Evolutionary conservation across 2,329 filamentous ascomycete genomes (phyloP), one percentile per base, ranked within the genome.

Genomic region (Fusarium humuli): DNA sequence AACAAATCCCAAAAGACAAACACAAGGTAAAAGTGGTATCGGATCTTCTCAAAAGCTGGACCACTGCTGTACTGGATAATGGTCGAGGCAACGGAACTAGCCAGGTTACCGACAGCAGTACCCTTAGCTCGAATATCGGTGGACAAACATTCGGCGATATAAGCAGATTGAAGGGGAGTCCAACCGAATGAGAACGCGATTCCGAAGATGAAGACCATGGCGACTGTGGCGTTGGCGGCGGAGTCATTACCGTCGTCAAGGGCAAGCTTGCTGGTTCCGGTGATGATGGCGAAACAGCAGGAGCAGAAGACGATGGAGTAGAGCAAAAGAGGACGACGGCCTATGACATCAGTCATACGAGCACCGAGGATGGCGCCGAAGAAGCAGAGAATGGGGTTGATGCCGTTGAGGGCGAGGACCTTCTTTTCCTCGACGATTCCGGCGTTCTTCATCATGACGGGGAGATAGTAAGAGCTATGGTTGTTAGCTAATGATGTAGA

Each of bases 301-400:
- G 82, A 83, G 53, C 80, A 81, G 62, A 83, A 83, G 13, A 84
- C 73, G 42, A 83, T 84, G 6, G 81, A 81, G 73, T 80, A 82
- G 6, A 88, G 75, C 14, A 88, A 76, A 10, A 88, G 77, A 0
- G 86, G 85, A 5, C 88, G 85, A 40, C 88, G 86, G n/a, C 88
- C 87, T 8, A 89, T 63, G 2, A 82, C 81, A 41, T 90, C 88
- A 3, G 87, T 86, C 52, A 90, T 80, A 16, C 83, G 80, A 6
- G 88, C 86, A 47, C 88, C 88, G 1, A 85, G 70, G 20, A 88
- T 79, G 20, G 86, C 84, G 2, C 80, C 83, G 2, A 84, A 68
- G 61, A 85, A 82, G 73, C 84, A 86, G 34, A 87, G 78, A 25
- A 87, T 83, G 25, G 87, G 85, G 75, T 88, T 86, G 67, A 86